Evolutionary conservation across 805 yeast species (phyloP).

Genomic region (Wickerhamomyces strasburgensis): DNA sequence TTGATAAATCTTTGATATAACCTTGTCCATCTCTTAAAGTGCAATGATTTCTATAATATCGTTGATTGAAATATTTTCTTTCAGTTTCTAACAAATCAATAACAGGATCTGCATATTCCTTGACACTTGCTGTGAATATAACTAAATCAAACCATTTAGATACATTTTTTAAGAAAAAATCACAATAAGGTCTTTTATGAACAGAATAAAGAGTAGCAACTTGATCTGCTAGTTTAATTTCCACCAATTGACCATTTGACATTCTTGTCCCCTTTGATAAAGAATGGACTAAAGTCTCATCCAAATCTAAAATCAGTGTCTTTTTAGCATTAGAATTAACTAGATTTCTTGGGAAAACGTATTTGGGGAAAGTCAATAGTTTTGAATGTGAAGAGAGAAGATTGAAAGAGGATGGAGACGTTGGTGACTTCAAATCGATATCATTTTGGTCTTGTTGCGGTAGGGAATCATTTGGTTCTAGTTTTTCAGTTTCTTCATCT

Average conservation of each 20-base stretch:
- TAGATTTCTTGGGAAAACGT: slow-evolving; percentile 38
- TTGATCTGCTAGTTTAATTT: slow-evolving; percentile 63
- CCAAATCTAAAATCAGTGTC: slow-evolving; percentile 81
- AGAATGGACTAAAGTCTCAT: slow-evolving; percentile 93
- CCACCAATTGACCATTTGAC: slow-evolving; percentile 65
- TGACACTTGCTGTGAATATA: slow-evolving; percentile 90
- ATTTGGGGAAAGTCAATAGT: slow-evolving; percentile 30
- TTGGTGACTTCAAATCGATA: slow-evolving; percentile 21
- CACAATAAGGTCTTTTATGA: slow-evolving; percentile 89
- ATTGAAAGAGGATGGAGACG: slow-evolving; percentile 18
- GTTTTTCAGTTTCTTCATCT: slow-evolving; percentile 19
- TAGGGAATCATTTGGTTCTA: slow-evolving; percentile 3
- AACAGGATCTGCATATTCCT: slow-evolving; percentile 95
- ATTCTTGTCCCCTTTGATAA: slow-evolving; percentile 53
- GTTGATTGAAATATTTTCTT: slow-evolving; percentile 42
- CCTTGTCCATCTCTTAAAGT: slow-evolving; percentile 74
- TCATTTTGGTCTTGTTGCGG: slow-evolving; percentile 3
- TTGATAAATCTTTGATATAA: slow-evolving; percentile 70
- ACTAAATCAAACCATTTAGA: slow-evolving; percentile 84
- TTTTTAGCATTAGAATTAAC: slow-evolving; percentile 43
- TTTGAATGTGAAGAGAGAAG: slow-evolving; percentile 13
- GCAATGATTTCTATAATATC: slow-evolving; percentile 80
- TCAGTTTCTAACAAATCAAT: slow-evolving; percentile 85
- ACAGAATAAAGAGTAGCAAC: slow-evolving; percentile 83
- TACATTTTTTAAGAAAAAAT: slow-evolving; percentile 72